Conservation (phyloP, 140 eudicot species). For the Stevia rebaudiana region DNA sequence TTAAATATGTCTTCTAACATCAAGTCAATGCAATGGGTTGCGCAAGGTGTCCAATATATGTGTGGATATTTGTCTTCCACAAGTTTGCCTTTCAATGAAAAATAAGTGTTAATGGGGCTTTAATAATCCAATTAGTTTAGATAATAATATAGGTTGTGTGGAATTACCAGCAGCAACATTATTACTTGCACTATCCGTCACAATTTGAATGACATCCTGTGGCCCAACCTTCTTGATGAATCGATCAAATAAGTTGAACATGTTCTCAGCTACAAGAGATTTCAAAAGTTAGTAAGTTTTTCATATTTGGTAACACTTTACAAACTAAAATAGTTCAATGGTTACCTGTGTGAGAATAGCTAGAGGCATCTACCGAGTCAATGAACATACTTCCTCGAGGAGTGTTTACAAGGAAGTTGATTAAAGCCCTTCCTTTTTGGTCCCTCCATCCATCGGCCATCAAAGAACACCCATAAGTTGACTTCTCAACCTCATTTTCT, state of each 20-base stretch:
- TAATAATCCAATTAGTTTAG: background rate
- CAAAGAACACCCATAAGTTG: background rate
- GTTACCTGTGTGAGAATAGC: background rate
- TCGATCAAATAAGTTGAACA: background rate
- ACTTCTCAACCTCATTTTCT: background rate
- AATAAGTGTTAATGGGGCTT: background rate
- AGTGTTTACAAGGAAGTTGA: background rate
- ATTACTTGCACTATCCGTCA: background rate
- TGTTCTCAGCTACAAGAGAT: too few species aligned
- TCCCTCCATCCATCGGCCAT: slow-evolving; percentile 8
- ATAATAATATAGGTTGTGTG: background rate
- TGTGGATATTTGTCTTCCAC: background rate
- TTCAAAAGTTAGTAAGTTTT: too few species aligned
- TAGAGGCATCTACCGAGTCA: background rate
- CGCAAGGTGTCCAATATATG: background rate
- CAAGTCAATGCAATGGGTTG: too few species aligned
- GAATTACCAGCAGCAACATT: background rate
- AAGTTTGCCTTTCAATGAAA: background rate
- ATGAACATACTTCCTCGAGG: slow-evolving; percentile 4
- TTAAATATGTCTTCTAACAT: background rate
- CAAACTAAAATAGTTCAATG: background rate
- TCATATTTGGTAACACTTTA: too few species aligned
- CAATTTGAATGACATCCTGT: background rate
- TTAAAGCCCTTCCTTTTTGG: background rate
- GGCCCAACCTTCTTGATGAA: background rate